These are phyloP conservation scores for Castanea mollissima DNA, from an alignment of 306 rosid species.

Conservation along the genomic window DNA sequence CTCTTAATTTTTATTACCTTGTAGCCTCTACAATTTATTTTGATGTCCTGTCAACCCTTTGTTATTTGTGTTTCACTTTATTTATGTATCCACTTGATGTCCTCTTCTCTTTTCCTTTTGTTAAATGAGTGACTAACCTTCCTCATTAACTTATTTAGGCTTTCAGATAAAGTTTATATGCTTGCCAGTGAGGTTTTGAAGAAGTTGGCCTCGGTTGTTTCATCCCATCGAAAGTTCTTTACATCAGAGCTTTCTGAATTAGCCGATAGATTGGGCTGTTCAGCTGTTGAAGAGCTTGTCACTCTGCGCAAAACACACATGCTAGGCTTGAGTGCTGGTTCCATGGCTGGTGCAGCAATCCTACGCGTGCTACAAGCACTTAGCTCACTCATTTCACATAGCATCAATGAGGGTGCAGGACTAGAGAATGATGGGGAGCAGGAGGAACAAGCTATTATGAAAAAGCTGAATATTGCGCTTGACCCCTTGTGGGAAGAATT, in stretches of 20 bases:
- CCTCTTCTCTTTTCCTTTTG: neutral
- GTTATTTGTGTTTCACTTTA: neutral
- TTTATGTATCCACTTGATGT: neutral
- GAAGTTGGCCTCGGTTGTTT: constrained; percentile 78
- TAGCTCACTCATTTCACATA: constrained; percentile 62
- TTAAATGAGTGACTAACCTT: constrained; percentile 30
- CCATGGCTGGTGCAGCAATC: constrained; percentile 97
- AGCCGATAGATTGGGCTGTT: constrained; percentile 79
- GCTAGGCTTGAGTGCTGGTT: constrained; percentile 95
- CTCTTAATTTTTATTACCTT: neutral
- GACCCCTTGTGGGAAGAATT: constrained; percentile 96
- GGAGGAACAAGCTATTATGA: constrained; percentile 77
- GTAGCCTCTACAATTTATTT: neutral
- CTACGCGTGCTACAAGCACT: constrained; percentile 89
- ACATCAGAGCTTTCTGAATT: constrained; percentile 65
- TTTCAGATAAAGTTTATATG: constrained; percentile 88
- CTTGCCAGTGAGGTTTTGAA: constrained; percentile 87
- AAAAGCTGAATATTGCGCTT: constrained; percentile 82
- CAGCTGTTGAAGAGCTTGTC: constrained; percentile 87
- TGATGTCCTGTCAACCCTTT: constrained; percentile 13
- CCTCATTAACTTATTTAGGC: constrained; percentile 52
- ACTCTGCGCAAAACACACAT: constrained; percentile 85
- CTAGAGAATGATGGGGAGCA: constrained; percentile 52
- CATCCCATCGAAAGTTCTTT: constrained; percentile 74
- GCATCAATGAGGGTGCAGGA: constrained; percentile 42